Percentiles rank a stretch among this genome's conserved stretches.
Conservation (phyloP, 2,329 filamentous ascomycete species). For the Nakataea oryzae region DNA sequence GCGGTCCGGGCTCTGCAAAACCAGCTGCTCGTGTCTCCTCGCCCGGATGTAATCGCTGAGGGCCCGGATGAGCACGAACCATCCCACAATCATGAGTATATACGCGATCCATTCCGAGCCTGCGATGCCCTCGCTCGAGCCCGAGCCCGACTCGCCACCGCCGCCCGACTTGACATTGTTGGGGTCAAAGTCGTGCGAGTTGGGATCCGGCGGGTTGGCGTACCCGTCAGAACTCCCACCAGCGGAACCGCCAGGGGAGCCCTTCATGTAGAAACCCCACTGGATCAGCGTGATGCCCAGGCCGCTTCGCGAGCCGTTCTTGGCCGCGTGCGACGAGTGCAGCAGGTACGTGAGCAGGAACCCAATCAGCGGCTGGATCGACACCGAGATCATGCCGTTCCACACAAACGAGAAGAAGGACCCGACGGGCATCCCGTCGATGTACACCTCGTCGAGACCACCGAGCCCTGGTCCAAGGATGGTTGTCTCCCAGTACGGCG, state of each 20-base stretch:
- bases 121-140: conserved; percentile 43
- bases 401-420: conserved; percentile 80
- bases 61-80: conserved; percentile 95
- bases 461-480: conserved; percentile 87
- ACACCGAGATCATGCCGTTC: conserved; percentile 96
- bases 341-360: conserved; percentile 97
- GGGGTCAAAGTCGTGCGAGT: conserved; percentile 80
- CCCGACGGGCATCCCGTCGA: conserved; percentile 89
- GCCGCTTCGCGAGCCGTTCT: conserved; percentile 90
- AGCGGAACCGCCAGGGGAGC: conserved; percentile 27
- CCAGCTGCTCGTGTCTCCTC: conserved; percentile 81
- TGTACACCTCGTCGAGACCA: conserved; percentile 88
- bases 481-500: conserved; percentile 98
- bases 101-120: conserved; percentile 87
- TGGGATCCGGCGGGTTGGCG: conserved; percentile 72
- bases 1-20: conserved; percentile 84
- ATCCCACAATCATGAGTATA: conserved; percentile 89
- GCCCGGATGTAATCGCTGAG: conserved; percentile 84
- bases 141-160: conserved; percentile 26
- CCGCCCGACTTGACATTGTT: conserved; percentile 42
- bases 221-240: conserved; percentile 36
- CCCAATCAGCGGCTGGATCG: conserved; percentile 80
- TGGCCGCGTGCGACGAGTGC: conserved; percentile 95
- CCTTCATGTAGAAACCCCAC: conserved; percentile 94
- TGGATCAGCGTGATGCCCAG: conserved; percentile 93